Evolutionary conservation across 2,329 filamentous ascomycete genomes (phyloP).

Genomic region (Hymenoscyphus albidus): DNA sequence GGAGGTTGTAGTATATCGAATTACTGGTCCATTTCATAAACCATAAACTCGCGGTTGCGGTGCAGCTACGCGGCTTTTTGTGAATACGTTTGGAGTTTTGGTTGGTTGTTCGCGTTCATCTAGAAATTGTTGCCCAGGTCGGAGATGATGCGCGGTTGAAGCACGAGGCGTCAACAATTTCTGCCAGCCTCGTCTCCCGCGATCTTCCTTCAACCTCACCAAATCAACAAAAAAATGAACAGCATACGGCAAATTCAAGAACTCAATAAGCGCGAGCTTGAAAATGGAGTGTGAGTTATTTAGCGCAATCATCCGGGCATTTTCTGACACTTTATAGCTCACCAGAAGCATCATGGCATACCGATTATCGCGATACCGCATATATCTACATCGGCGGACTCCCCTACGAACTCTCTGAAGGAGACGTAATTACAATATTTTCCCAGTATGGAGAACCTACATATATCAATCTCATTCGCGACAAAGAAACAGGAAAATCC

Average conservation of each 20-base stretch:
- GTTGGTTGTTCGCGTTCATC: not conserved
- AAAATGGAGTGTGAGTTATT: slow-evolving; percentile 68
- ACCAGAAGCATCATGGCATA: slow-evolving; percentile 89
- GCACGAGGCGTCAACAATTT: slow-evolving; percentile 5
- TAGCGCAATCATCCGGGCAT: not conserved
- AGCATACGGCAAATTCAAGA: slow-evolving; percentile 87
- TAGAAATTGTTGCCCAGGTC: not conserved
- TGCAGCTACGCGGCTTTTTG: not conserved
- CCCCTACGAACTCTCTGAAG: slow-evolving; percentile 88
- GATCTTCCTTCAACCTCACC: not conserved
- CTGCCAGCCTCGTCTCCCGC: slow-evolving; percentile 10
- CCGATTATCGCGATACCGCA: slow-evolving; percentile 95
- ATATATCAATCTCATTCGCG: slow-evolving; percentile 85
- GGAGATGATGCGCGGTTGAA: slow-evolving; percentile 4
- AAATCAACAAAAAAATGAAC: slow-evolving; percentile 61
- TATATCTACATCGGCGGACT: slow-evolving; percentile 95
- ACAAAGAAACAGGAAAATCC: slow-evolving; percentile 94
- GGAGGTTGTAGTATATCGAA: slow-evolving; percentile 5
- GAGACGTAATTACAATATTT: slow-evolving; percentile 94
- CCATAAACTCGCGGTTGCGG: not conserved
- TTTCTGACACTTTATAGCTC: slow-evolving; percentile 47
- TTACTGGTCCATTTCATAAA: not conserved
- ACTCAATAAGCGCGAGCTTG: slow-evolving; percentile 92
- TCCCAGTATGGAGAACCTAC: slow-evolving; percentile 95
- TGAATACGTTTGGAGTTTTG: not conserved